These are phyloP conservation scores for Ophiorrhiza pumila DNA, from an alignment of 257 asterid species.

Conservation along the genomic window DNA sequence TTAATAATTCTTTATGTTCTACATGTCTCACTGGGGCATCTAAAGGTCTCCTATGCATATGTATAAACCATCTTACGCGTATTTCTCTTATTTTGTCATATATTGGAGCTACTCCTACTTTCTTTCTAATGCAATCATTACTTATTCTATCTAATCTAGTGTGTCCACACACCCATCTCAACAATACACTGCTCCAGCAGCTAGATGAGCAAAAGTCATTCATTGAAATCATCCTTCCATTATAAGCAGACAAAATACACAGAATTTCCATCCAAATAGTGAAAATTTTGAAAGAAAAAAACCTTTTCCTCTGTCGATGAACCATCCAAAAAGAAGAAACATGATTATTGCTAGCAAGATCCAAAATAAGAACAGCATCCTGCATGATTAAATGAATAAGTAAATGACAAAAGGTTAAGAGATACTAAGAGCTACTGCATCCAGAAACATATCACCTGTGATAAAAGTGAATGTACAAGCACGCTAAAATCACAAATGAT, in stretches of 20 bases:
- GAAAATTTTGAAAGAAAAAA: not conserved
- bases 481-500: constrained; percentile 20
- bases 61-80: too few species aligned
- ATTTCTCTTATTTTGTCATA: too few species aligned
- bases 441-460: constrained; percentile 10
- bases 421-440: constrained; percentile 16
- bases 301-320: constrained; percentile 87
- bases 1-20: too few species aligned
- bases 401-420: not conserved
- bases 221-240: not conserved
- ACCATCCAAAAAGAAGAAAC: constrained; percentile 94
- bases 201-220: not conserved
- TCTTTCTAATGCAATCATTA: too few species aligned
- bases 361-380: constrained; percentile 86
- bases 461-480: constrained; percentile 12
- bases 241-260: not conserved
- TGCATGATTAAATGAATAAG: constrained; percentile 33
- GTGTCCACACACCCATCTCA: not conserved
- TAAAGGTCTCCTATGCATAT: too few species aligned
- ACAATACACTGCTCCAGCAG: not conserved
- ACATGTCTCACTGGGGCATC: too few species aligned
- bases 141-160: too few species aligned
- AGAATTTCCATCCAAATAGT: not conserved
- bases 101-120: too few species aligned
- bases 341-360: constrained; percentile 61